These are phyloP conservation scores for Torulaspora quercuum DNA, from an alignment of 805 yeast genomes.

Conservation along the genomic window DNA sequence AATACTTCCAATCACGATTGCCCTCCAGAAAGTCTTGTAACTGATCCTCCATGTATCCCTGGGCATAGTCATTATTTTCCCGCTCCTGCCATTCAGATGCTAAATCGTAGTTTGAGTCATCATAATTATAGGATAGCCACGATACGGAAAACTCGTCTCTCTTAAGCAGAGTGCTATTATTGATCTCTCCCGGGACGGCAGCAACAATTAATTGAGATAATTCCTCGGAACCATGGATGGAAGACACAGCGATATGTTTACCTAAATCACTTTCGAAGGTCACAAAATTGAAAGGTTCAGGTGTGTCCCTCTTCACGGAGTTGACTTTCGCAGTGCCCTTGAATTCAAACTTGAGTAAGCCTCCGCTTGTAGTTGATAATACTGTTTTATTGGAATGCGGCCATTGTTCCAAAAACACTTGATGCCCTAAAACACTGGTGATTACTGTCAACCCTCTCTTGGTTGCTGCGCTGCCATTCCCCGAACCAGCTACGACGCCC, in stretches of 20 bases:
- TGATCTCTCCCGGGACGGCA: conserved; percentile 2
- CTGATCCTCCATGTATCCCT: conserved; percentile 1
- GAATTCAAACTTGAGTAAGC: conserved; percentile 1
- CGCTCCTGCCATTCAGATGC: conserved; percentile 6
- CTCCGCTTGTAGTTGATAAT: background rate
- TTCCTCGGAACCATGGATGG: conserved; percentile 3
- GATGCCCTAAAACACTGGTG: conserved; percentile 1
- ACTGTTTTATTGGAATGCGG: conserved; percentile 1
- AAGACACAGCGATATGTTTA: conserved; percentile 3
- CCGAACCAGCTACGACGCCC: conserved; percentile 2
- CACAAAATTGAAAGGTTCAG: background rate
- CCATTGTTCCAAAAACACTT: conserved; percentile 1
- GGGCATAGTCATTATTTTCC: conserved; percentile 2
- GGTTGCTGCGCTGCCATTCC: conserved; percentile 1
- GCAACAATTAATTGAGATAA: conserved; percentile 4
- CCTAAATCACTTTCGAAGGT: conserved; percentile 4
- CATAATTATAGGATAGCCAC: conserved; percentile 11
- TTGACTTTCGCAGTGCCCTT: background rate
- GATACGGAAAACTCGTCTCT: conserved; percentile 1
- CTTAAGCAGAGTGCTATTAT: conserved; percentile 1
- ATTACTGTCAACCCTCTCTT: background rate
- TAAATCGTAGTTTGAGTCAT: conserved; percentile 9
- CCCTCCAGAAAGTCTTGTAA: background rate
- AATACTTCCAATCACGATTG: conserved; percentile 13
- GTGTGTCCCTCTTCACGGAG: background rate